phyloP scores from a whole-genome alignment of 2,329 filamentous ascomycete species.

The Kalmusia sp. region DNA sequence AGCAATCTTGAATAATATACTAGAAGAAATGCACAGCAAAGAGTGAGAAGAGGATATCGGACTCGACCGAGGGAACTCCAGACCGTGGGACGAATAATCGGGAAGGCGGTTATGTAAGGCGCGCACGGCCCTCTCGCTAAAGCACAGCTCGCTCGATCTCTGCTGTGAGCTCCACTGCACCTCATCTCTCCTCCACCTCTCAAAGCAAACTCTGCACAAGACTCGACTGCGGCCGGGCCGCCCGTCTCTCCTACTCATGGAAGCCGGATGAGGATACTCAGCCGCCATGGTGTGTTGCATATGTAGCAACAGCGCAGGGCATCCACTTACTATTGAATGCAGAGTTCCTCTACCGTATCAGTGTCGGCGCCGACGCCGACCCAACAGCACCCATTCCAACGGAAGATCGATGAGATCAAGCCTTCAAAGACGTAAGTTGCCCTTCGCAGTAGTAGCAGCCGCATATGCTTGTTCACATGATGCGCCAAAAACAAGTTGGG shows the following conservation, averaged over 20 bases:
- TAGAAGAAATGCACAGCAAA: not conserved
- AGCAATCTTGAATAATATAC: not conserved
- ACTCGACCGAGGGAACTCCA: not conserved
- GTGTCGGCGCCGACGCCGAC: conserved; percentile 75
- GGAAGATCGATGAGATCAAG: conserved; percentile 82
- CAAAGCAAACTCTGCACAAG: conserved; percentile 39
- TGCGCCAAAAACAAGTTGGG: conserved; percentile 88
- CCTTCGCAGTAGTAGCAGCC: conserved; percentile 4
- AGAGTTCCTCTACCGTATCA: conserved; percentile 72
- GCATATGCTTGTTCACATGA: conserved; percentile 67
- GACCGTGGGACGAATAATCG: conserved; percentile 1
- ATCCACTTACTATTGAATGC: conserved; percentile 25
- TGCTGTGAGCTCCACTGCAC: conserved; percentile 22
- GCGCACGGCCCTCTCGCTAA: conserved; percentile 20
- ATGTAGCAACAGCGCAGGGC: not conserved
- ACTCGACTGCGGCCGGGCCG: conserved; percentile 43
- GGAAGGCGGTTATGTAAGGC: conserved; percentile 8
- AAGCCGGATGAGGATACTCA: conserved; percentile 42
- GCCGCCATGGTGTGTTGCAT: conserved; percentile 42
- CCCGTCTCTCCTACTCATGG: conserved; percentile 39
- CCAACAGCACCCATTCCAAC: conserved; percentile 74
- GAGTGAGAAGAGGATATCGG: not conserved
- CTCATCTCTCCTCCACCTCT: conserved; percentile 28
- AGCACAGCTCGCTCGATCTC: conserved; percentile 31
- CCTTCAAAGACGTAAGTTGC: conserved; percentile 83